These are phyloP conservation scores for Calonectria hongkongensis DNA, from an alignment of 2,329 filamentous ascomycete genomes.

Conservation along the genomic window DNA sequence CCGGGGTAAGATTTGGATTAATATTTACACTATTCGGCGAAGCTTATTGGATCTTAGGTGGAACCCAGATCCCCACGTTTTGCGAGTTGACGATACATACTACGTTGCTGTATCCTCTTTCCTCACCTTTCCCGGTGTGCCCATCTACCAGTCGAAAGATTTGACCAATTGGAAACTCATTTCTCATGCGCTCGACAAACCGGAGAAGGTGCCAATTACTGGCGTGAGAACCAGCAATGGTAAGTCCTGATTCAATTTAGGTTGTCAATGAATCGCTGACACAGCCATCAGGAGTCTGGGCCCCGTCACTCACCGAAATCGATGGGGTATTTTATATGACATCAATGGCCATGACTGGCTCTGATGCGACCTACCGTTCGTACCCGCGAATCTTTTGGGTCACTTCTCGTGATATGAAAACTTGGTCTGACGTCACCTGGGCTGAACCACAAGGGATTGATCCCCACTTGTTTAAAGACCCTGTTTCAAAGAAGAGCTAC, in stretches of 20 bases:
- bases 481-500: conserved; percentile 41
- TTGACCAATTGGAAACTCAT: conserved; percentile 36
- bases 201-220: conserved; percentile 33
- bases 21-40: no score
- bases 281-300: conserved; percentile 31
- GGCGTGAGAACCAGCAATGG: conserved; percentile 29
- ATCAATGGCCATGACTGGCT: conserved; percentile 59
- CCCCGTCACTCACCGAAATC: conserved; percentile 31
- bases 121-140: conserved; percentile 30
- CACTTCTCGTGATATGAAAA: conserved; percentile 47
- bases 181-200: conserved; percentile 30
- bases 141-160: conserved; percentile 36
- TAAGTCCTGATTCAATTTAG: not conserved
- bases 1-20: not conserved
- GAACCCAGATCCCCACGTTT: conserved; percentile 35
- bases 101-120: conserved; percentile 37
- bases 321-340: conserved; percentile 37
- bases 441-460: conserved; percentile 40
- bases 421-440: conserved; percentile 39
- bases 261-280: not conserved
- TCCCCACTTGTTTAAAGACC: conserved; percentile 42
- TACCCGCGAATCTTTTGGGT: conserved; percentile 57
- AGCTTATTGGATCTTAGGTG: conserved; percentile 7
- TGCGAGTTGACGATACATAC: conserved; percentile 33
- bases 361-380: conserved; percentile 61